phyloP scores from a whole-genome alignment of 164 flowering plant species.

The Nymphaea colorata region DNA sequence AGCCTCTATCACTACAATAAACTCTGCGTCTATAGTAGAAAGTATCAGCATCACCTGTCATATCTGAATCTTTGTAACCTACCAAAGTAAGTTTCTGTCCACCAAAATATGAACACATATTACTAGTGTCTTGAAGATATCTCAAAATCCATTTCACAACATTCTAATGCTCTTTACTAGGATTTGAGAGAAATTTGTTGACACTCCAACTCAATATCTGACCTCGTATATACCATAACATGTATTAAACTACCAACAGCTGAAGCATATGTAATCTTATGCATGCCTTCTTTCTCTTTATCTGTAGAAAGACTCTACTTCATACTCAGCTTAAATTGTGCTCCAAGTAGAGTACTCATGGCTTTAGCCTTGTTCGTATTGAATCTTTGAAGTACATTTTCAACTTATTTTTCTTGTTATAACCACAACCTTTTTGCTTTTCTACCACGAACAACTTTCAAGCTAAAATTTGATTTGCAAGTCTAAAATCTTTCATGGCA shows the following conservation, averaged over 20 bases:
- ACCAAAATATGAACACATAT: not conserved
- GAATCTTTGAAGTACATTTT: not conserved
- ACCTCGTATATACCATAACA: too few relatives aligned
- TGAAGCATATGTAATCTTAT: not conserved
- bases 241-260: not conserved
- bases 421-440: constrained; percentile 3
- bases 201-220: not conserved
- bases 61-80: too few relatives aligned
- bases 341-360: not conserved
- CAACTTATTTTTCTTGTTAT: not conserved
- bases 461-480: not conserved
- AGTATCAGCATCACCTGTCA: too few relatives aligned
- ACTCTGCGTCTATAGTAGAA: not conserved
- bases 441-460: not conserved
- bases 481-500: constrained; percentile 1
- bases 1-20: not conserved
- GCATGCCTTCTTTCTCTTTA: not conserved
- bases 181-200: not conserved
- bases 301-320: not conserved
- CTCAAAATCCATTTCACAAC: not conserved
- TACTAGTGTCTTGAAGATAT: not conserved
- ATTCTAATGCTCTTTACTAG: not conserved
- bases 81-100: not conserved
- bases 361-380: not conserved
- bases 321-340: not conserved